A percentile compares a stretch with the other conserved stretches of the same genome.
phyloP scores from a whole-genome alignment of 2,329 filamentous ascomycete genomes.

The Diaporthe citrichinensis region DNA sequence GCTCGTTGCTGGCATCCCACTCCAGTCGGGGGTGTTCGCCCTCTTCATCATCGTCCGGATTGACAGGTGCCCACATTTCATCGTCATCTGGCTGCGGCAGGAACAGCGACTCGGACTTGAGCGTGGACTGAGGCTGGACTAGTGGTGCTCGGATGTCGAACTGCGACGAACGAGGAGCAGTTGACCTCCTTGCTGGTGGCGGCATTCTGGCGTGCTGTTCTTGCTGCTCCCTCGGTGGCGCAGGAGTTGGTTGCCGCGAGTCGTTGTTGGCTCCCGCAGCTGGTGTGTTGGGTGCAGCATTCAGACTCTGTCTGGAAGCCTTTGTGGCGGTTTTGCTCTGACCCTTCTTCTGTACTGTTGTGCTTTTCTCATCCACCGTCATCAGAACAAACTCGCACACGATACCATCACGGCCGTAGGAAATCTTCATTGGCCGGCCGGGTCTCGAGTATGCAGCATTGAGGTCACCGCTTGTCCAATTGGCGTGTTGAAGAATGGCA shows the following conservation, averaged over 20 bases:
- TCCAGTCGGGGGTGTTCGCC: slow-evolving; percentile 77
- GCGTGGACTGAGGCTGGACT: slow-evolving; percentile 66
- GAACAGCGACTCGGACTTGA: slow-evolving; percentile 78
- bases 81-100: slow-evolving; percentile 77
- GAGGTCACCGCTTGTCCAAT: slow-evolving; percentile 75
- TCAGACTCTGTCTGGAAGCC: slow-evolving; percentile 59
- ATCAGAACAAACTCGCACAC: slow-evolving; percentile 85
- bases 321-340: slow-evolving; percentile 57
- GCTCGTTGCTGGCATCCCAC: slow-evolving; percentile 79
- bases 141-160: slow-evolving; percentile 52
- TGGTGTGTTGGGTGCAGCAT: slow-evolving; percentile 60
- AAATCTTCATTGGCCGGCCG: slow-evolving; percentile 79
- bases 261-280: slow-evolving; percentile 51
- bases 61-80: slow-evolving; percentile 78
- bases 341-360: slow-evolving; percentile 62
- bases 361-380: slow-evolving; percentile 79
- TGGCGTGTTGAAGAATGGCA: slow-evolving; percentile 82
- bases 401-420: slow-evolving; percentile 77
- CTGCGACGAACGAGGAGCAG: slow-evolving; percentile 48
- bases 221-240: slow-evolving; percentile 41
- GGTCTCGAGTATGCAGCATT: slow-evolving; percentile 80
- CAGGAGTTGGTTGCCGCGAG: slow-evolving; percentile 43
- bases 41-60: slow-evolving; percentile 67
- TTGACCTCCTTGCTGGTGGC: slow-evolving; percentile 51
- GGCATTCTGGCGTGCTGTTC: slow-evolving; percentile 35